Evolutionary conservation across 1,284 basidiomycete species (phyloP).

Genomic region (Bondarzewia mesenterica): DNA sequence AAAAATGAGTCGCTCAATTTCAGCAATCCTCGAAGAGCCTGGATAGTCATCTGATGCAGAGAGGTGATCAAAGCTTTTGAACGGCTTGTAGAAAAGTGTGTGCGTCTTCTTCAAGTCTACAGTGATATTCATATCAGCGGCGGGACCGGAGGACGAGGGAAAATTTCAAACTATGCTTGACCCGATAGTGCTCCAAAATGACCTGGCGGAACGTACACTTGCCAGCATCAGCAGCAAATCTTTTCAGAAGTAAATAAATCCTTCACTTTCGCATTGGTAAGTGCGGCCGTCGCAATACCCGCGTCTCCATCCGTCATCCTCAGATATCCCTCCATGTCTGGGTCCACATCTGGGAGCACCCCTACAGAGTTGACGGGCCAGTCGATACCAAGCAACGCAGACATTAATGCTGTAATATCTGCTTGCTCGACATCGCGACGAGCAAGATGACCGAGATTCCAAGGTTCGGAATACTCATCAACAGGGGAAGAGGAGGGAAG

Average conservation of each 20-base stretch:
- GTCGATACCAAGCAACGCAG: constrained; percentile 57
- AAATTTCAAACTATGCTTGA: constrained; percentile 61
- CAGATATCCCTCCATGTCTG: constrained; percentile 49
- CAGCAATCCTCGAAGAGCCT: constrained; percentile 24
- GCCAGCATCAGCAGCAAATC: neutral
- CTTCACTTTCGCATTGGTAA: constrained; percentile 62
- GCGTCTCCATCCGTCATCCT: constrained; percentile 25
- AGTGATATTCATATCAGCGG: constrained; percentile 1
- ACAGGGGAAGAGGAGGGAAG: constrained; percentile 37
- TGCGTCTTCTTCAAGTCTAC: constrained; percentile 55
- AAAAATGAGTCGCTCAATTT: constrained; percentile 38
- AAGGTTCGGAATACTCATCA: constrained; percentile 60
- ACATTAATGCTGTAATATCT: constrained; percentile 77
- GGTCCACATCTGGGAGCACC: constrained; percentile 61
- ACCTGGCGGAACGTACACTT: constrained; percentile 31
- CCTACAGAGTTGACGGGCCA: constrained; percentile 78
- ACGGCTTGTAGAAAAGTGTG: constrained; percentile 58
- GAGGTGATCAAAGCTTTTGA: constrained; percentile 43
- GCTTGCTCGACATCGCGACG: constrained; percentile 80
- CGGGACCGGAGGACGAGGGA: neutral
- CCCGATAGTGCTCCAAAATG: constrained; percentile 72
- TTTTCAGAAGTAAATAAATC: neutral
- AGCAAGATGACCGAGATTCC: constrained; percentile 48
- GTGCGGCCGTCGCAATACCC: constrained; percentile 45
- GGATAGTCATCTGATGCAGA: constrained; percentile 19